Evolutionary conservation across 139 green algal genomes (phyloP), one percentile per base, ranked within the genome.

Genomic region (Medakamo hakoo): DNA sequence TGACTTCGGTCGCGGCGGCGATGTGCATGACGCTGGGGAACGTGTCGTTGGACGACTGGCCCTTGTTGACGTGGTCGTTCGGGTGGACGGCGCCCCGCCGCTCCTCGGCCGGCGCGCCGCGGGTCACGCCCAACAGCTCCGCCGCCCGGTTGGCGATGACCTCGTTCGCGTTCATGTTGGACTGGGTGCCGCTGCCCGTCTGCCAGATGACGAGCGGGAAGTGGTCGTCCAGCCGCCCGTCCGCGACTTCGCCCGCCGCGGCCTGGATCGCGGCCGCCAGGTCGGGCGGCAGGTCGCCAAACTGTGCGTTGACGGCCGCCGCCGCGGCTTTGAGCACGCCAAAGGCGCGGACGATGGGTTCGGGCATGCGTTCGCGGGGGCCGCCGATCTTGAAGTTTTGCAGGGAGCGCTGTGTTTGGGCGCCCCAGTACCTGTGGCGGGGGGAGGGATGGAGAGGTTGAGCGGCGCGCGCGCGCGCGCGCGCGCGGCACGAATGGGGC

Each of bases 381-480:
- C 87, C 86, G n/a, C 92, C 92, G 65, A 98, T 98, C 62, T 95
- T 88, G 73, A 98, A 98, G 78, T 98, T 98, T 60, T 90, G 68
- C 20, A 91, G 68, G 0, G 85, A 93, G 4, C 92, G 78, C 76
- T 98, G 90, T 28, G 92, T 98, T 69, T 98, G 92, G 2, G 92
- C 92, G n/a, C 92, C 92, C 91, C 91, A 98, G 68, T 94, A 93
- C 69, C 88, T 86, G 70, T 23, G 23, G 1, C 23, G 27, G 2
- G 32, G 5, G 32, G 25, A 59, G 29, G 49, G 20, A 3, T 4
- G n/a, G 59, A 26, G 14, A 18, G 4, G 23, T 9, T 26, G 23
- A 59, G n/a, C 48, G 48, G 18, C 18, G 48, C 18, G 16, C 18
- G 19, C 19, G 57, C 23, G 48, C 30, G 24, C 22, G 22, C 24